phyloP scores from a whole-genome alignment of 106 monocot species.

The Dactylorhiza incarnata region DNA sequence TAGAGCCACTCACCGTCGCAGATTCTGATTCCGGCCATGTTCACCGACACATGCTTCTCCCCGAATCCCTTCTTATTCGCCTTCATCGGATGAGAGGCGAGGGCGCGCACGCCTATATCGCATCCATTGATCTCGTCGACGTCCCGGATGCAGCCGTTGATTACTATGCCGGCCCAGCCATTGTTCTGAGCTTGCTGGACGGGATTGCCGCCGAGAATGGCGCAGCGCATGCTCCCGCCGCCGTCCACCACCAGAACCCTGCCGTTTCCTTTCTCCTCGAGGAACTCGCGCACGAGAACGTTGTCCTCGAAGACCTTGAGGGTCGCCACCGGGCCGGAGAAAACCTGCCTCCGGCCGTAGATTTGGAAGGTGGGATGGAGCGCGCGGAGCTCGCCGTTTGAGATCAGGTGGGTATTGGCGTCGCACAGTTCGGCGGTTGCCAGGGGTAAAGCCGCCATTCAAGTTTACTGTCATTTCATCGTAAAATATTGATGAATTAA shows the following conservation, averaged over 20 bases:
- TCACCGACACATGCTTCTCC: slow-evolving; percentile 18
- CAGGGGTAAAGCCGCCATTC: slow-evolving; percentile 16
- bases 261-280: slow-evolving; percentile 21
- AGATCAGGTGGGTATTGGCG: slow-evolving; percentile 16
- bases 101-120: slow-evolving; percentile 27
- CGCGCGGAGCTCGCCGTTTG: slow-evolving; percentile 20
- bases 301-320: slow-evolving; percentile 31
- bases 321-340: slow-evolving; percentile 19
- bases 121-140: slow-evolving; percentile 27
- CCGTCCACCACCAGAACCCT: slow-evolving; percentile 25
- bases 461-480: not conserved
- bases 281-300: slow-evolving; percentile 19
- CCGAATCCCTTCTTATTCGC: slow-evolving; percentile 21
- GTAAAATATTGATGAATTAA: not conserved
- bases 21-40: slow-evolving; percentile 21
- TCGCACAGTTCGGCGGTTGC: slow-evolving; percentile 25
- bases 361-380: slow-evolving; percentile 26
- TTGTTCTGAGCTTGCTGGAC: slow-evolving; percentile 24
- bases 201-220: slow-evolving; percentile 23
- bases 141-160: slow-evolving; percentile 26
- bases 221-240: slow-evolving; percentile 21
- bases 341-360: slow-evolving; percentile 18
- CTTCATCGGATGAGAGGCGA: slow-evolving; percentile 24
- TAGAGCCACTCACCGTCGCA: slow-evolving; percentile 23
- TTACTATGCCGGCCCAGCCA: slow-evolving; percentile 25